These are phyloP conservation scores for Lasiodiplodia theobromae DNA, from an alignment of 2,329 filamentous ascomycete species.

Conservation along the genomic window DNA sequence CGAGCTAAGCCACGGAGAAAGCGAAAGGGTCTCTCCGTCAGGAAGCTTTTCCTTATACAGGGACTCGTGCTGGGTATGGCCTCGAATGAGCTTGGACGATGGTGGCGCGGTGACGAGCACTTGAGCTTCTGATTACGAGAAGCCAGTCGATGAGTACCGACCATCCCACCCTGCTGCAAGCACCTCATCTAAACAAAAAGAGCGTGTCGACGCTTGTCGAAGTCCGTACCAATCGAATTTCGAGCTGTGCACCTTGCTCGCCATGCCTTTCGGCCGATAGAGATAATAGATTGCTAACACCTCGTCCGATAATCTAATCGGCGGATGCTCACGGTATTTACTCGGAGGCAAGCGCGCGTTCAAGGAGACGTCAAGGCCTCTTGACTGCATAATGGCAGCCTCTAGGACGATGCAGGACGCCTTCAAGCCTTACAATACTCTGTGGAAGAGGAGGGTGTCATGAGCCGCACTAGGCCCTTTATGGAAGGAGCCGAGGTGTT, in stretches of 20 bases:
- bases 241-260: not conserved
- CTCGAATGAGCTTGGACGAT: no score
- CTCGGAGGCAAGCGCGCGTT: not conserved
- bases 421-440: not conserved
- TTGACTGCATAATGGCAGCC: not conserved
- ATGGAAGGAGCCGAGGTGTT: constrained; percentile 15
- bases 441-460: not conserved
- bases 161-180: no score
- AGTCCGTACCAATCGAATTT: not conserved
- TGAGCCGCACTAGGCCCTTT: not conserved
- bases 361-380: not conserved
- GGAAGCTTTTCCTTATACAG: not conserved
- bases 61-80: no score
- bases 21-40: not conserved
- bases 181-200: not conserved
- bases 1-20: not conserved
- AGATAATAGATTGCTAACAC: not conserved
- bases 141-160: no score
- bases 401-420: not conserved
- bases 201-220: not conserved
- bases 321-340: not conserved
- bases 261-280: not conserved
- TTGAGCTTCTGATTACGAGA: no score
- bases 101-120: no score
- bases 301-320: not conserved